phyloP scores from a whole-genome alignment of 192 early-diverging fungal genomes.

The Dissophora ornata region DNA sequence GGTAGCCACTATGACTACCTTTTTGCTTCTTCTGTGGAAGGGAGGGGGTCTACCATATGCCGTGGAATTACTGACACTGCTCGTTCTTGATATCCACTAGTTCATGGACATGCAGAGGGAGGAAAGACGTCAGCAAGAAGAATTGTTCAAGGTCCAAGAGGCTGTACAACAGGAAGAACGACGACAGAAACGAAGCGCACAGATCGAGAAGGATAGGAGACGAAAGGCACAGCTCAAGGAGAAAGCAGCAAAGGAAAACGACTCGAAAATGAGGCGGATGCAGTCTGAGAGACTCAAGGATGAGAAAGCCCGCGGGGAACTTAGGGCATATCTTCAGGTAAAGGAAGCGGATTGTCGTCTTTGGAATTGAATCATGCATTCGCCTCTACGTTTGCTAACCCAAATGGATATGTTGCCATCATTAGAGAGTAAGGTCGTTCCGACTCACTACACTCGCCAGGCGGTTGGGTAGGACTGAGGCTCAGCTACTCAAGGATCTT shows the following conservation, averaged over 20 bases:
- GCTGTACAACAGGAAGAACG: conserved; percentile 34
- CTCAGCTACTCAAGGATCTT: conserved; percentile 37
- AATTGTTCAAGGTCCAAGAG: conserved; percentile 39
- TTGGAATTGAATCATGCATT: neutral
- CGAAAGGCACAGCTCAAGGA: conserved; percentile 38
- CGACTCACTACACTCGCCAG: conserved; percentile 11
- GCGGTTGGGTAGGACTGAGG: conserved; percentile 30
- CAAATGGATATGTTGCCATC: neutral
- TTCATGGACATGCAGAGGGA: conserved; percentile 48
- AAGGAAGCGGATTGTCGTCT: neutral
- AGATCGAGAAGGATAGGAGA: conserved; percentile 43
- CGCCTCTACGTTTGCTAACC: neutral
- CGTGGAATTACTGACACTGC: neutral
- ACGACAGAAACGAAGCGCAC: conserved; percentile 28
- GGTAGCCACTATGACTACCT: conserved; percentile 3
- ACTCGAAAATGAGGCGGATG: conserved; percentile 11
- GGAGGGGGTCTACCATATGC: neutral
- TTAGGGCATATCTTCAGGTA: conserved; percentile 46
- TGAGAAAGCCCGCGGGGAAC: conserved; percentile 29
- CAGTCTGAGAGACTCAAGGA: conserved; percentile 21
- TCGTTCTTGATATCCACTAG: conserved; percentile 13
- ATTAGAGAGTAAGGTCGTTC: conserved; percentile 38
- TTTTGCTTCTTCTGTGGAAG: neutral
- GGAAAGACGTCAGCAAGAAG: conserved; percentile 53
- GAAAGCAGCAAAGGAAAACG: conserved; percentile 33